These are phyloP conservation scores for Euphorbia lathyris DNA, from an alignment of 345 rosid species.

Conservation along the genomic window DNA sequence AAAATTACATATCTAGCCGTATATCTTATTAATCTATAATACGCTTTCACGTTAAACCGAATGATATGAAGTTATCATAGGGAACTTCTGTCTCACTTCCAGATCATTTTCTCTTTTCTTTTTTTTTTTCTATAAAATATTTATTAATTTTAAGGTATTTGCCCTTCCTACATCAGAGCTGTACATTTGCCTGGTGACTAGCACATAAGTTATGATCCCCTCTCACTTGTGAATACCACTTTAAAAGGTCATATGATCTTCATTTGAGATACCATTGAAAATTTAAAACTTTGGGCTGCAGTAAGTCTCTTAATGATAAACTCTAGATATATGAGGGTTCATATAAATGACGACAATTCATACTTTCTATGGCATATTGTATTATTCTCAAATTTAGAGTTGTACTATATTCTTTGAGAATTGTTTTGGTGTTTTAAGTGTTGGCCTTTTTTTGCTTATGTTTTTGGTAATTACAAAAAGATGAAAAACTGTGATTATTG, in stretches of 20 bases:
- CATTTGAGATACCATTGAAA: not conserved
- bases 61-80: not conserved
- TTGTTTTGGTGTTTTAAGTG: not conserved
- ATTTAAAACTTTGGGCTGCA: not conserved
- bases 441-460: not conserved
- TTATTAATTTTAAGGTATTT: too few species aligned
- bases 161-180: not conserved
- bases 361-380: not conserved
- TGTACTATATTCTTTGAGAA: not conserved
- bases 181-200: not conserved
- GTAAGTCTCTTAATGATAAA: not conserved
- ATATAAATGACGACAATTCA: not conserved
- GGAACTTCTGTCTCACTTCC: not conserved
- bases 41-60: not conserved
- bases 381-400: not conserved
- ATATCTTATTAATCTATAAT: not conserved
- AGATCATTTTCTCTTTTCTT: not conserved
- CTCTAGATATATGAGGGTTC: not conserved
- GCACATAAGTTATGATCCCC: not conserved
- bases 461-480: not conserved
- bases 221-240: not conserved
- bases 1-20: not conserved
- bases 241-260: not conserved
- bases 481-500: not conserved
- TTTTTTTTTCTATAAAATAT: too few species aligned